These are phyloP conservation scores for Diaporthe nobilis DNA, from an alignment of 2,329 filamentous ascomycete species.

Conservation along the genomic window DNA sequence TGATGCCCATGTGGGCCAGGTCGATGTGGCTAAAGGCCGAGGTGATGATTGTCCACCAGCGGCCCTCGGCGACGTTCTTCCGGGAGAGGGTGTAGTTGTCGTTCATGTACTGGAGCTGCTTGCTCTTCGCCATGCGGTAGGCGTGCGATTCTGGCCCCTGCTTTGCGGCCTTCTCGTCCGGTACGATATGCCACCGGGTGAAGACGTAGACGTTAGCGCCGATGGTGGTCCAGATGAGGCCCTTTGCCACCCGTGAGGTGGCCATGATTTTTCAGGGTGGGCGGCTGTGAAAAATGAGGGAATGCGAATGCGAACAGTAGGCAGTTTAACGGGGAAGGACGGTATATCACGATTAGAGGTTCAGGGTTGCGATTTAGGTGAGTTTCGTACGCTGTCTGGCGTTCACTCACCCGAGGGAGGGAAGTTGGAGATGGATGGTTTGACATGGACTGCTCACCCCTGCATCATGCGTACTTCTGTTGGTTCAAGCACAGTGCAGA, in stretches of 20 bases:
- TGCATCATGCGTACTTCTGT: background rate
- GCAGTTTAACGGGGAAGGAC: no score
- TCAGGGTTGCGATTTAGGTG: background rate
- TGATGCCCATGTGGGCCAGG: conserved; percentile 43
- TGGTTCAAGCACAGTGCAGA: background rate
- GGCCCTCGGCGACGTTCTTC: conserved; percentile 44
- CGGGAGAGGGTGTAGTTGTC: conserved; percentile 45
- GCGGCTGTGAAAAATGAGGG: background rate
- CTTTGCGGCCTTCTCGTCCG: background rate
- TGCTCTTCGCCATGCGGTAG: background rate
- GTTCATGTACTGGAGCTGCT: conserved; percentile 39
- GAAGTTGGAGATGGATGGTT: background rate
- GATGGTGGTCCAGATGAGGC: conserved; percentile 42
- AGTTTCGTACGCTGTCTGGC: background rate
- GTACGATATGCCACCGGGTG: conserved; percentile 21
- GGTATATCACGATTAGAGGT: background rate
- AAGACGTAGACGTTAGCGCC: conserved; percentile 39
- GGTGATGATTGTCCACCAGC: conserved; percentile 46
- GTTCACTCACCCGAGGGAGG: background rate
- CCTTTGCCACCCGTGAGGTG: background rate
- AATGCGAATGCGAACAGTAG: background rate
- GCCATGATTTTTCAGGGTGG: conserved; percentile 3
- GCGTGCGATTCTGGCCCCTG: background rate
- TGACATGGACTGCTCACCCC: background rate
- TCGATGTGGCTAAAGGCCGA: conserved; percentile 45